Percentiles rank a stretch among this genome's conserved stretches.
phyloP scores from a whole-genome alignment of 2,329 filamentous ascomycete species.

The Fusarium sterilihyphosum region DNA sequence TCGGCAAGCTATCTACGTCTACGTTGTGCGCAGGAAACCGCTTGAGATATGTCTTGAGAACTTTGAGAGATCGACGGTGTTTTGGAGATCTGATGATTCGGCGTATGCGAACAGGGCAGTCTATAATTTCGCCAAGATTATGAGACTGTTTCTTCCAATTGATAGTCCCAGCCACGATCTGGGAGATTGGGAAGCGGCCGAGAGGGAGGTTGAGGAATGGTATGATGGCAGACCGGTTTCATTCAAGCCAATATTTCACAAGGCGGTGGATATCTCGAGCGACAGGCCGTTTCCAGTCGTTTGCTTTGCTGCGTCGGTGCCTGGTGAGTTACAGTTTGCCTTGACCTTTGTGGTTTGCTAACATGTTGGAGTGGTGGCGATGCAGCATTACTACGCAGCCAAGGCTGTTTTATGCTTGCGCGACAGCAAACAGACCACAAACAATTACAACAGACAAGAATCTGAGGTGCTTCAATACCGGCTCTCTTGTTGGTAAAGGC shows the following conservation, averaged over 20 bases:
- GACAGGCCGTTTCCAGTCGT: neutral
- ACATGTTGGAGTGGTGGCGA: neutral
- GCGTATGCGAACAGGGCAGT: neutral
- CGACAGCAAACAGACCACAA: accelerated
- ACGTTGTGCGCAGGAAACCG: neutral
- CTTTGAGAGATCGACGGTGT: neutral
- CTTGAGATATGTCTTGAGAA: neutral
- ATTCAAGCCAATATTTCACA: neutral
- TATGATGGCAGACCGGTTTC: neutral
- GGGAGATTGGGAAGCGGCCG: neutral
- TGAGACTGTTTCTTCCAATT: neutral
- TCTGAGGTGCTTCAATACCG: neutral
- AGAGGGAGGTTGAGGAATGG: neutral
- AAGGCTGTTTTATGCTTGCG: neutral
- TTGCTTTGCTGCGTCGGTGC: neutral
- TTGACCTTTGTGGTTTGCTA: accelerated
- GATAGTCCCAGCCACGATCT: accelerated
- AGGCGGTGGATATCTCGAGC: accelerated
- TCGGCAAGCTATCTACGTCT: neutral
- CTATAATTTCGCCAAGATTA: neutral
- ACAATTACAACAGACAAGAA: neutral
- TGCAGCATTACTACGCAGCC: slow-evolving; percentile 10
- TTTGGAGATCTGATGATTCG: neutral
- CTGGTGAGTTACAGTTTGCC: neutral
- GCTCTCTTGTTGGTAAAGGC: accelerated